Evolutionary conservation across 2,329 filamentous ascomycete species (phyloP).

Genomic region (Fusarium nematophilum): DNA sequence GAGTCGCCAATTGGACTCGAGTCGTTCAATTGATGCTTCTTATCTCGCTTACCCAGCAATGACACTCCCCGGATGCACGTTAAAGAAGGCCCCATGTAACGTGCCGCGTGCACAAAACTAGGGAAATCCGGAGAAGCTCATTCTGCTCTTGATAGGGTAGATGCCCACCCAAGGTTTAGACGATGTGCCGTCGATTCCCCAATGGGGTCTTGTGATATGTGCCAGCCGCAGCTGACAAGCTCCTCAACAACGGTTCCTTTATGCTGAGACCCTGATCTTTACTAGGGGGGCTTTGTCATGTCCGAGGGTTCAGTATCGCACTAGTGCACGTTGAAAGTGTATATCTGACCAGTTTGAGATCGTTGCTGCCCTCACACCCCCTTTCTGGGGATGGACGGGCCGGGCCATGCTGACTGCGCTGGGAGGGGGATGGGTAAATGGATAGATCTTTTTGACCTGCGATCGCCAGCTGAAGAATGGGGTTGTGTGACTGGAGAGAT

Average conservation of each 20-base stretch:
- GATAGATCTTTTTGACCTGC: neutral
- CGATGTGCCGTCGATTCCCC: neutral
- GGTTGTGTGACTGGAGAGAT: conserved; percentile 9
- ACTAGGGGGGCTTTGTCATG: no score
- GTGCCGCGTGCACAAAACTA: no score
- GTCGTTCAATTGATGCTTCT: no score
- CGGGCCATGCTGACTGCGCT: conserved; percentile 29
- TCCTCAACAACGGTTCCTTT: neutral
- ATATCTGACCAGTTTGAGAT: conserved; percentile 34
- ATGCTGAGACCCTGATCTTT: conserved; percentile 4
- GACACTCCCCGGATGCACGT: no score
- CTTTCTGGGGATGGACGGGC: conserved; percentile 22
- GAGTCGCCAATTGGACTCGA: no score
- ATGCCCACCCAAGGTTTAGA: conserved; percentile 3
- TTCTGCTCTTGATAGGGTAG: no score
- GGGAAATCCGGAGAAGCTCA: no score
- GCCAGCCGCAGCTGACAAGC: conserved; percentile 23
- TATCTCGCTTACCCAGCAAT: no score
- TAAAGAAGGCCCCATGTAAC: no score
- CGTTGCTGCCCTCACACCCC: conserved; percentile 20
- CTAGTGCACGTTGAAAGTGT: conserved; percentile 17
- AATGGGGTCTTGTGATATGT: conserved; percentile 16
- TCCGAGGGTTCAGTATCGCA: conserved; percentile 13
- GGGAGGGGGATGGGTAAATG: no score
- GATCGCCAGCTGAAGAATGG: neutral